Evolutionary conservation across 352 stramenopile species (phyloP), one percentile per base, ranked within the genome.

Genomic region (Phytophthora idaei): DNA sequence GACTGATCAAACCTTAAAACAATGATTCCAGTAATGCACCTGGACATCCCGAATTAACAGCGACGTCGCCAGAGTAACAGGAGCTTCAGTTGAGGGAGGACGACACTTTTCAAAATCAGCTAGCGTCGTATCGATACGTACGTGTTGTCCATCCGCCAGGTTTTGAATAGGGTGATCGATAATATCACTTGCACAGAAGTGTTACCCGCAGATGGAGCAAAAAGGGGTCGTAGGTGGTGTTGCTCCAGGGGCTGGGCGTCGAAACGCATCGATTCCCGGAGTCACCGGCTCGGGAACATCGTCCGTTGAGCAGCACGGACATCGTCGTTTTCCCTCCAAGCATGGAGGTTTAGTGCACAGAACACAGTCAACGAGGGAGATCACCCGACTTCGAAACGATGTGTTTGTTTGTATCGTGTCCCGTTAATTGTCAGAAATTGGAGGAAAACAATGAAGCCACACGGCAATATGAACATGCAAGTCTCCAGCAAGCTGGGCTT

Each of bases 401-500:
- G 32, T 7, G 7, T 37, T 37, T 6, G 32, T 12, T 11, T 37
- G 32, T 6, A 37, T 2, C 4, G 8, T 11, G 10, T 6, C 10
- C 63, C 46, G 2, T 2, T 4, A 17, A 4, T 21, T 10, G 0
- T 28, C 1, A 29, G 64, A 58, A 1, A 61, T 78, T 14, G 41
- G n/a, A 0, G 59, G 61, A 47, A 78, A 75, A 50, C n/a, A 28
- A 46, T 74, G 57, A 0, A 76, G 31, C 71, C 67, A 76, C 0
- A 79, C 44, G 0, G 57, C 68, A 44, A 76, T 57, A 29, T 74
- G 67, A 1, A 57, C 60, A 42, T 76, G 72, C 0, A 80, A 27
- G 37, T 76, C 60, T n/a, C 72, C 67, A 11, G 68, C 52, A 2
- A 60, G 32, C 54, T 80, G 68, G 0, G 72, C 77, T 55, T 77